phyloP scores from a whole-genome alignment of 768 basidiomycete genomes.

The Leccinum broughii region DNA sequence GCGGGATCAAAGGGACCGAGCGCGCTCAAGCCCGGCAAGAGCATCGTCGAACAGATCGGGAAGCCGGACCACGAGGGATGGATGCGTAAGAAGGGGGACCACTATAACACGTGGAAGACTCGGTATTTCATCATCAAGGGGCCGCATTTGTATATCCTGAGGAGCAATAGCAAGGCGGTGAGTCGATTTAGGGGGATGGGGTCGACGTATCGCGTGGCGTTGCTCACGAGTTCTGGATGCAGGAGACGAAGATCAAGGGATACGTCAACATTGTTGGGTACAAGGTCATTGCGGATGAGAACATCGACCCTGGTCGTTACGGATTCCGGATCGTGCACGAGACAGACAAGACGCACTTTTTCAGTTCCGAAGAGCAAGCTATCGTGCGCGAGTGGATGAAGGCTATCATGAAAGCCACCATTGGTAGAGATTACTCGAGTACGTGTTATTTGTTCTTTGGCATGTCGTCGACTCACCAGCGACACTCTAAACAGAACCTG shows the following conservation, averaged over 20 bases:
- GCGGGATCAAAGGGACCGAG: slow-evolving; percentile 30
- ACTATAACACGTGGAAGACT: slow-evolving; percentile 90
- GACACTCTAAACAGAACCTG: slow-evolving; percentile 60
- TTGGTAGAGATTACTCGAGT: slow-evolving; percentile 91
- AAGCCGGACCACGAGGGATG: slow-evolving; percentile 87
- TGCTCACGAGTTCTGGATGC: slow-evolving; percentile 2
- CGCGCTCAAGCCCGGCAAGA: slow-evolving; percentile 58
- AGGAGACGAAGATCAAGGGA: slow-evolving; percentile 97
- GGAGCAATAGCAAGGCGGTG: slow-evolving; percentile 61
- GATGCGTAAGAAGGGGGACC: slow-evolving; percentile 94
- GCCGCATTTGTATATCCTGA: slow-evolving; percentile 83
- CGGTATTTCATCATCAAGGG: slow-evolving; percentile 94
- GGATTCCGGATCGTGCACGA: slow-evolving; percentile 95
- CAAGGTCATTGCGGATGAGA: slow-evolving; percentile 91
- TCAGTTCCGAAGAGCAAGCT: slow-evolving; percentile 86
- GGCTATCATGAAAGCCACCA: slow-evolving; percentile 98
- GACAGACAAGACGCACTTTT: slow-evolving; percentile 81
- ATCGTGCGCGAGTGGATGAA: slow-evolving; percentile 99
- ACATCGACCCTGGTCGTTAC: slow-evolving; percentile 87
- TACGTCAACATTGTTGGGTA: slow-evolving; percentile 91
- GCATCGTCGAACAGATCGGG: slow-evolving; percentile 88
- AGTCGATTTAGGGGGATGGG: background rate
- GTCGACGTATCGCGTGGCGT: background rate
- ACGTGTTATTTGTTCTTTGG: slow-evolving; percentile 29
- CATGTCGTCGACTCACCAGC: background rate